Evolutionary conservation across 768 basidiomycete genomes (phyloP).

Genomic region (Mycena albidolilacea): DNA sequence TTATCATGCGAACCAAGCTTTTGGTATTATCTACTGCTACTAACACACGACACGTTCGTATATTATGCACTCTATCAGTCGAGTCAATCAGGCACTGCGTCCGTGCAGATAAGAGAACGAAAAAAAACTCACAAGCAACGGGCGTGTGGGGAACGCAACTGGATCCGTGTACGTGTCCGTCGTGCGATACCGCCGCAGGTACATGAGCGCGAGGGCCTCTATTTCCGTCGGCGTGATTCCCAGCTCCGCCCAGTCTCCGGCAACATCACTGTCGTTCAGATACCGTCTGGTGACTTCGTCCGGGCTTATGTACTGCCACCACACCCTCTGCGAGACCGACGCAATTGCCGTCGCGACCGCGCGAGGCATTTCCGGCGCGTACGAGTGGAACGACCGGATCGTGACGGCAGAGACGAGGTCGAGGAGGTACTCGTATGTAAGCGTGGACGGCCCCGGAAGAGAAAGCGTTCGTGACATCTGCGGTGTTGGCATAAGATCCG

Average conservation of each 20-base stretch:
- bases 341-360: constrained; percentile 75
- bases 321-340: constrained; percentile 73
- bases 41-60: constrained; percentile 31
- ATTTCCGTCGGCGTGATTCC: constrained; percentile 88
- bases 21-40: constrained; percentile 32
- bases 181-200: constrained; percentile 90
- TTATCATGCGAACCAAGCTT: constrained; percentile 17
- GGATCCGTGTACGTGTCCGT: constrained; percentile 71
- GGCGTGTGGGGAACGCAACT: constrained; percentile 38
- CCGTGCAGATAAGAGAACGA: constrained; percentile 8
- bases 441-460: constrained; percentile 90
- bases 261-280: constrained; percentile 82
- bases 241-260: constrained; percentile 87
- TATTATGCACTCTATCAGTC: constrained; percentile 20
- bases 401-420: constrained; percentile 86
- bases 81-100: constrained; percentile 14
- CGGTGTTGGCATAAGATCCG: constrained; percentile 78
- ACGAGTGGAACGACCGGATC: constrained; percentile 74
- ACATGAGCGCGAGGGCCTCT: constrained; percentile 89
- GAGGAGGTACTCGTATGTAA: constrained; percentile 86
- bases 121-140: constrained; percentile 32
- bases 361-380: constrained; percentile 85
- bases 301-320: constrained; percentile 94
- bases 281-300: constrained; percentile 93
- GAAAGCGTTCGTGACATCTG: constrained; percentile 78